A percentile compares a stretch with the other conserved stretches of the same genome.
phyloP scores from a whole-genome alignment of 1,284 basidiomycete species.

The Bjerkandera adusta region DNA sequence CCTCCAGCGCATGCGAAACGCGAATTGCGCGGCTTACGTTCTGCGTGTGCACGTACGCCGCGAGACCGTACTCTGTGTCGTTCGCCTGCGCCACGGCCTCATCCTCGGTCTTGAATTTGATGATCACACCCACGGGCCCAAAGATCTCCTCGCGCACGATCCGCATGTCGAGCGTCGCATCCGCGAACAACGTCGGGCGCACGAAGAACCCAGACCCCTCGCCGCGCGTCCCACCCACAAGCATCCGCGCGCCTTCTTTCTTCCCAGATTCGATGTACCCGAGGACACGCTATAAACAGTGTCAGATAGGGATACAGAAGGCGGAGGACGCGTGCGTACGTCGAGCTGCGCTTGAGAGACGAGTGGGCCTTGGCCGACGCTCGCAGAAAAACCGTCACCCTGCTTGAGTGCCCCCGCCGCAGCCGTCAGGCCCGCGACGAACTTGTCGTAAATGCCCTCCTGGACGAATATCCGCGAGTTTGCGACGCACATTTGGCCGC shows the following conservation, averaged over 20 bases:
- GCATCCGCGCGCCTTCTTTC: constrained; percentile 76
- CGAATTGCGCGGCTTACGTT: constrained; percentile 75
- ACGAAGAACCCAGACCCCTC: constrained; percentile 77
- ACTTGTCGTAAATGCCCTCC: constrained; percentile 77
- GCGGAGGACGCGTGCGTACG: constrained; percentile 35
- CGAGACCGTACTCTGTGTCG: constrained; percentile 78
- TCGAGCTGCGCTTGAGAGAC: constrained; percentile 73
- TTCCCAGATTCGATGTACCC: constrained; percentile 88
- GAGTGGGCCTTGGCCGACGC: constrained; percentile 83
- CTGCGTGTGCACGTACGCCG: constrained; percentile 80
- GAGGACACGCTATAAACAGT: constrained; percentile 63
- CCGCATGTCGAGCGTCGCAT: constrained; percentile 77
- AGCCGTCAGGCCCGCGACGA: constrained; percentile 58
- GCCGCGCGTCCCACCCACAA: constrained; percentile 73
- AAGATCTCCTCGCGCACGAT: constrained; percentile 93
- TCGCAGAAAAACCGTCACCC: constrained; percentile 77
- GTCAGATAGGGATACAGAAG: background rate
- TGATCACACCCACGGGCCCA: constrained; percentile 77
- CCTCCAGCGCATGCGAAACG: constrained; percentile 76
- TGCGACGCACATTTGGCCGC: constrained; percentile 84
- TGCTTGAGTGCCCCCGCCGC: constrained; percentile 58
- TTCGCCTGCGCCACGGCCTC: constrained; percentile 77
- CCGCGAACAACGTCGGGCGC: constrained; percentile 82
- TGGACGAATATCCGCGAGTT: constrained; percentile 88
- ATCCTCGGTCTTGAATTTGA: constrained; percentile 68